Conservation (phyloP, 352 stramenopile genomes). For the Peronosclerospora sorghi region DNA sequence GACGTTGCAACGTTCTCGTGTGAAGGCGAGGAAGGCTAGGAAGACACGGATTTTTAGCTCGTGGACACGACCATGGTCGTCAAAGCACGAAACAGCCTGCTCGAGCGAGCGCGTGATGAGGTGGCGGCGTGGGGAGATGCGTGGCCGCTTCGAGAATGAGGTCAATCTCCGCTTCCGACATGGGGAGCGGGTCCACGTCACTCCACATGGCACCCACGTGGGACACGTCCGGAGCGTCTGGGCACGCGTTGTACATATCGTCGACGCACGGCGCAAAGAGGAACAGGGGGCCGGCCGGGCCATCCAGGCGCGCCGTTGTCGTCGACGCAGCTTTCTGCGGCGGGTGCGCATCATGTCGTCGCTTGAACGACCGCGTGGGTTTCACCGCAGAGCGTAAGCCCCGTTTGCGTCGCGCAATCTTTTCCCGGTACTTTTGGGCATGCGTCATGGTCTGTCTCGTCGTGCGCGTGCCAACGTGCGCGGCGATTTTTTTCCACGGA, state of each 20-base stretch:
- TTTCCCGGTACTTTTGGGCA: conserved; percentile 49
- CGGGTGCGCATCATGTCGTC: conserved; percentile 12
- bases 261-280: conserved; percentile 6
- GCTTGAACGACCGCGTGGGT: conserved; percentile 15
- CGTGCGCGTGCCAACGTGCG: conserved; percentile 38
- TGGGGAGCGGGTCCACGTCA: conserved; percentile 26
- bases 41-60: no score
- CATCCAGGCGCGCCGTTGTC: no score
- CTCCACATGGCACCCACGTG: conserved; percentile 14
- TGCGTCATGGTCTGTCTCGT: conserved; percentile 52
- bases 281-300: conserved; percentile 17
- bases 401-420: conserved; percentile 38
- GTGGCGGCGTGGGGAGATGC: conserved; percentile 2
- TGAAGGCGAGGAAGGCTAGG: no score
- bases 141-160: conserved; percentile 30
- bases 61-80: no score
- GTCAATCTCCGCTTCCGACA: conserved; percentile 36
- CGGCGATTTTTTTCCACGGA: conserved; percentile 54
- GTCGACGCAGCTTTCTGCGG: neutral
- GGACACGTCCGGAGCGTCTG: conserved; percentile 1
- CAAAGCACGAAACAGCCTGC: no score
- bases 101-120: no score
- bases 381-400: conserved; percentile 28
- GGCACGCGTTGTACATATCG: conserved; percentile 1
- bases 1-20: no score